These are phyloP conservation scores for Vitis amurensis DNA, from an alignment of 164 flowering plant genomes.

Conservation along the genomic window DNA sequence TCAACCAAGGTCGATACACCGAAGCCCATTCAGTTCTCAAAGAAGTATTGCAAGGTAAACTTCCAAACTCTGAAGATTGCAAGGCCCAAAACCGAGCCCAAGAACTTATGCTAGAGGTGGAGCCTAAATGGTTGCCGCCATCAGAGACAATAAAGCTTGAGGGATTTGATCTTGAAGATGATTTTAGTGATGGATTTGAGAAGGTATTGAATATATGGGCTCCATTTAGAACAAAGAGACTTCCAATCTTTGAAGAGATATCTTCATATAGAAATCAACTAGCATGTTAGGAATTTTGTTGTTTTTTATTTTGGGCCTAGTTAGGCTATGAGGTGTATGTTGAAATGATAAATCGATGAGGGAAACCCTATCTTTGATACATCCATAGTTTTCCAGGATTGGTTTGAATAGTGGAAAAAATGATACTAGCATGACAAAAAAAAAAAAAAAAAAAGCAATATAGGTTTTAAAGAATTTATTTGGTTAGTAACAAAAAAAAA, in stretches of 20 bases:
- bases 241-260: conserved; percentile 30
- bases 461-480: no score
- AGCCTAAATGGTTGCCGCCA: background rate
- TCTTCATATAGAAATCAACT: conserved; percentile 22
- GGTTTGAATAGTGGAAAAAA: no score
- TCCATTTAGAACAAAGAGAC: conserved; percentile 20
- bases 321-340: no score
- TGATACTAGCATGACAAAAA: no score
- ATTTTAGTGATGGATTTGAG: conserved; percentile 13
- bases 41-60: conserved; percentile 28
- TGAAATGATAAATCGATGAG: no score
- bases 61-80: conserved; percentile 40
- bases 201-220: conserved; percentile 20
- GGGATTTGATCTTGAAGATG: conserved; percentile 44
- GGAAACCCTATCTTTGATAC: no score
- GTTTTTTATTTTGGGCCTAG: background rate
- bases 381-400: no score
- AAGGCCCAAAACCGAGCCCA: conserved; percentile 35
- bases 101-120: conserved; percentile 41
- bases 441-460: no score
- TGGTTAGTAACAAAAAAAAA: no score
- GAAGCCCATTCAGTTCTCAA: conserved; percentile 43
- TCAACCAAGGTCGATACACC: conserved; percentile 38
- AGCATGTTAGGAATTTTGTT: conserved; percentile 19
- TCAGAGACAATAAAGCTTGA: background rate